Base-by-base conservation (phyloP, 805 yeast species). In the Barnettozyma sucrosica region DNA sequence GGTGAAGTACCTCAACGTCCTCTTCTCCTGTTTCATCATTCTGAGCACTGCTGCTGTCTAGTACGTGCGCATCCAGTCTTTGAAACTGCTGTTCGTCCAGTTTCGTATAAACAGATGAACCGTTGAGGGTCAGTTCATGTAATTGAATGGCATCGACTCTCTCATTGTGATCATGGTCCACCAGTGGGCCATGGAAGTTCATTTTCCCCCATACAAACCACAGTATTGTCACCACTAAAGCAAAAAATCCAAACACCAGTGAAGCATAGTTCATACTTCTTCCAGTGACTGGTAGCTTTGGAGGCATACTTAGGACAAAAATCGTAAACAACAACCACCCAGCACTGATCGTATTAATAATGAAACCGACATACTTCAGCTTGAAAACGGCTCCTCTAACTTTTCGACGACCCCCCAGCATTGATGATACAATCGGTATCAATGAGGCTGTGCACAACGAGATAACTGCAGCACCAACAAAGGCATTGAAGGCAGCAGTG, bases 391-490 rank as follows among this genome's bases (percentile, higher is more conserved):
- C 80, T 39, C 89, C 88, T 55, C 77, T 74, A 30, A 85, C 71
- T 49, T 82, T 81, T 42, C 68, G 65, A 47, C 93, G 66, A 46
- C 77, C 78, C 50, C 82, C 76, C 21, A 83, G 58, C 59, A 85
- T 58, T 4, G 80, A 75, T n/a, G 81, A 71, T 0, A 82, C 54
- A 23, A 86, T 81, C 2, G 95, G 95, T 14, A 87, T 79, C 3
- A 89, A 81, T 51, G 88, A 83, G 2, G 93, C 88, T 26, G 85
- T 70, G 43, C 89, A 81, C 49, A 87, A 67, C 3, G 89, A 76
- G 19, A 86, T 74, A 3, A 88, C 93, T 9, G 92, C 82, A 16
- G 90, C 82, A 0, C 95, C 93, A 68, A 86, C 79, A 63, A 87
- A 86, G 4, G 95, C 89, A 63, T 83, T 83, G 64, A 87, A 84